phyloP scores from a whole-genome alignment of 441 rosid species.

The Pelargonium fulgidum region DNA sequence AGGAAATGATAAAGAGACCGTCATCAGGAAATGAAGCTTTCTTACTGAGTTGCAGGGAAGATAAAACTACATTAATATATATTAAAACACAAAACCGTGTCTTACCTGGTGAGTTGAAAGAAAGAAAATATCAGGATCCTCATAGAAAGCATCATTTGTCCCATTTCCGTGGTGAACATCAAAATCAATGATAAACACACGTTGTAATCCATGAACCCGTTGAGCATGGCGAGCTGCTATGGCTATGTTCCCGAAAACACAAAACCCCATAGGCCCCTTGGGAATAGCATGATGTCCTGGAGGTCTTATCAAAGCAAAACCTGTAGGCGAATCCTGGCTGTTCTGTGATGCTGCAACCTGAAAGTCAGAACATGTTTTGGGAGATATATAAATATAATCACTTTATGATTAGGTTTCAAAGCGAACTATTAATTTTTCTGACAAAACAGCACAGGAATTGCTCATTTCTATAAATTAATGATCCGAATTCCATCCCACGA shows the following conservation, averaged over 20 bases:
- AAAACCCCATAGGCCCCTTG: slow-evolving; percentile 96
- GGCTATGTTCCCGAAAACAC: slow-evolving; percentile 88
- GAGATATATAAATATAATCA: not conserved
- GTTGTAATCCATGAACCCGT: slow-evolving; percentile 58
- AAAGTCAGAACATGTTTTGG: slow-evolving; percentile 8
- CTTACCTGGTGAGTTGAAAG: slow-evolving; percentile 90
- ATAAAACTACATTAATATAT: not conserved
- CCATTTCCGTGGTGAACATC: slow-evolving; percentile 99
- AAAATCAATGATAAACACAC: slow-evolving; percentile 80
- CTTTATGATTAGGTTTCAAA: not conserved
- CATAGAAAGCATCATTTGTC: slow-evolving; percentile 79
- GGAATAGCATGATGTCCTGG: slow-evolving; percentile 96
- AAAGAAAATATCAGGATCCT: slow-evolving; percentile 87
- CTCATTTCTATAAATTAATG: not conserved
- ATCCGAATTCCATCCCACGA: slow-evolving; percentile 10
- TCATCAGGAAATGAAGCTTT: not conserved
- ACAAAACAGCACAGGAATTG: not conserved
- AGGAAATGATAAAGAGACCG: not conserved
- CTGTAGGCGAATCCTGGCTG: slow-evolving; percentile 53
- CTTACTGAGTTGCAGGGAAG: not conserved
- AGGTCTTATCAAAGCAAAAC: slow-evolving; percentile 90
- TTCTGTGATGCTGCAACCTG: slow-evolving; percentile 69
- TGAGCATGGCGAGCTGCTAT: slow-evolving; percentile 94
- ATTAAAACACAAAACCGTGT: not conserved
- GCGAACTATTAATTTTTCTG: not conserved